Evolutionary conservation across 2,329 filamentous ascomycete genomes (phyloP), one percentile per base, ranked within the genome.

Genomic region (Phaeosphaeriaceae sp.): DNA sequence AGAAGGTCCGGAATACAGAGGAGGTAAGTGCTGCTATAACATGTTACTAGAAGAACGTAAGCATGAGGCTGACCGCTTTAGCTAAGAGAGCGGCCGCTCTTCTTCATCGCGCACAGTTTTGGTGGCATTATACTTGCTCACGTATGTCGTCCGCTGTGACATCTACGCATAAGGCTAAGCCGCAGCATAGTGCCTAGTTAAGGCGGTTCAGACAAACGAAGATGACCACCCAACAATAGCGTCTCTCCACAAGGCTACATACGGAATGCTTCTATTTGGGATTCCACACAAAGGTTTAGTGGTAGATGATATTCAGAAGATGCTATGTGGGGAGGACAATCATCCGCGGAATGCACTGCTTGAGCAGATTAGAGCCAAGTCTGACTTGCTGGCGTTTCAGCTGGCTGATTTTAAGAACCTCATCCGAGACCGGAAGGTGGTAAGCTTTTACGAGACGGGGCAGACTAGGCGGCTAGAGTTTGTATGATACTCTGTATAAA

Each of bases 191-290:
- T 35, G 13, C 17, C 33, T 35, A 2, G 33, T 18, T 5, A 35
- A 35, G 15, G 33, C 33, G 2, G 33, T 9, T 5, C 33, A 35
- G 33, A 35, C 5, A 15, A 35, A 15, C 12, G 23, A 26, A 26
- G 33, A 35, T 11, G 33, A 35, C 33, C 33, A 35, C 15, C 33
- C 15, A 4, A 17, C 33, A 5, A 35, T 35, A 15, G 39, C 38
- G 20, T 2, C 46, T 13, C 38, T 56, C n/a, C 15, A 56, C 34
- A 47, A 46, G 21, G 50, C 53, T 20, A 54, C 50, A 15, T 53
- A 56, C 36, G 46, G 50, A 4, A 50, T 56, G 46, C 47, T 56
- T 45, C n/a, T n/a, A n/a, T n/a, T n/a, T n/a, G n/a, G n/a, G n/a
- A n/a, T n/a, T n/a, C n/a, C n/a, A n/a, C n/a, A n/a, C n/a, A n/a